Conservation (phyloP, 805 yeast species). For the Kuraishia hungarica region DNA sequence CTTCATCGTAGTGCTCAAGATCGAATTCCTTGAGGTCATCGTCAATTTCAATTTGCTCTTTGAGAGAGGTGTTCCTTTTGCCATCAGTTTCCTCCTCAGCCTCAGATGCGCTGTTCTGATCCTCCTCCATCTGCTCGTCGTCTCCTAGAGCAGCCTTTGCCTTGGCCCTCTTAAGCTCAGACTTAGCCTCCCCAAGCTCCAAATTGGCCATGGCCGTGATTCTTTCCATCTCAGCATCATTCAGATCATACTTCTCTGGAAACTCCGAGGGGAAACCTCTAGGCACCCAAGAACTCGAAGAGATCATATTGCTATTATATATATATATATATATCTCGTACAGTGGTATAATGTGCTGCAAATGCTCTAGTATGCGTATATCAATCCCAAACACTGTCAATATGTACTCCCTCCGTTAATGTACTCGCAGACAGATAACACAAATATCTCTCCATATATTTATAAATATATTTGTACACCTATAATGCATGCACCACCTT, state of each 20-base stretch:
- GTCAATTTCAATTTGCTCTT: constrained; percentile 55
- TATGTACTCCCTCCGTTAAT: too few relatives aligned
- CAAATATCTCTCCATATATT: too few relatives aligned
- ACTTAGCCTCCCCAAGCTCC: constrained; percentile 69
- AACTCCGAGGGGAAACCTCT: constrained; percentile 91
- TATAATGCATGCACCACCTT: not conserved
- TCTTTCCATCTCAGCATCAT: constrained; percentile 89
- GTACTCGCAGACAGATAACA: too few relatives aligned
- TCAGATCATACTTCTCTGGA: constrained; percentile 80
- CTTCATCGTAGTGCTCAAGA: constrained; percentile 76
- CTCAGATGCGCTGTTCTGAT: constrained; percentile 17
- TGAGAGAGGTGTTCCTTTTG: constrained; percentile 20
- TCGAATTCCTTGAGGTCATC: constrained; percentile 87
- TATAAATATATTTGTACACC: not conserved
- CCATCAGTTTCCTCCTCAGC: constrained; percentile 6
- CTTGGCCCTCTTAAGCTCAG: constrained; percentile 45
- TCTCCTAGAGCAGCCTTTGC: constrained; percentile 5
- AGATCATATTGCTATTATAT: constrained; percentile 47
- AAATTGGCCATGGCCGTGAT: constrained; percentile 78
- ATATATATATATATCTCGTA: not conserved
- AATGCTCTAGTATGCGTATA: too few relatives aligned
- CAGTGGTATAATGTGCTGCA: too few relatives aligned
- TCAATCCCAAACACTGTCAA: too few relatives aligned
- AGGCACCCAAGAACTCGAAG: constrained; percentile 94
- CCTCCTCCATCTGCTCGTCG: constrained; percentile 21